Base-by-base conservation (phyloP, 192 early-diverging fungal genomes). In the Gaertneriomyces sp. region DNA sequence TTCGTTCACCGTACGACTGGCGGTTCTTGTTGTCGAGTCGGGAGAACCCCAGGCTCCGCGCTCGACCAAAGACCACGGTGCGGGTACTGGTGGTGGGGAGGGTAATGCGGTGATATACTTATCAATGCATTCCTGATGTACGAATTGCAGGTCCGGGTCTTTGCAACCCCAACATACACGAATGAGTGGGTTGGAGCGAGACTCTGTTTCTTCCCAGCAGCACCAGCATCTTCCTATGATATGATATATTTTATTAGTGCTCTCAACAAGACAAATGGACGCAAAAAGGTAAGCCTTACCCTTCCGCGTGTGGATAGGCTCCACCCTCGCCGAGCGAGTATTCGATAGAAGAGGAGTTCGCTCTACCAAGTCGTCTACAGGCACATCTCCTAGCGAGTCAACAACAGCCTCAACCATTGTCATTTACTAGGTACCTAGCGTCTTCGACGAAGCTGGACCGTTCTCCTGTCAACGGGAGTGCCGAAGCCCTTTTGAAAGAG, bases 41-140 rank as follows among this genome's bases (percentile, higher is more conserved):
- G 25, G 25, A 33, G 25, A 33, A 33, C 25, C 25, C 25, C 25
- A 33, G 25, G 25, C 25, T n/a, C 47, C 47, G 47, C 47, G 11
- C 2, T 49, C 47, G 0, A n/a, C 47, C 47, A 49, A 49, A 17
- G 47, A 49, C 11, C 11, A 49, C 17, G 47, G 47, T 12, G 17
- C 47, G 11, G 47, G 11, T n/a, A 55, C 42, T 70, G 44, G 42
- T 51, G 69, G 68, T 12, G 58, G 54, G 7, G 45, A 40, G 6
- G 79, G 79, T 4, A 83, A 58, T 19, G 63, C 43, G 45, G 66
- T 65, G 14, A 83, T 51, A 56, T 72, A 83, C 5, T 53, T 58
- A 65, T 83, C 67, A 20, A 83, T 64, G 64, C 81, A 83, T 7
- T 58, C 43, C 53, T 81, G 79, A 63, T 83, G 81, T 53, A 79